Evolutionary conservation across 2,329 filamentous ascomycete species (phyloP).

Genomic region (Aspergillus neotritici): DNA sequence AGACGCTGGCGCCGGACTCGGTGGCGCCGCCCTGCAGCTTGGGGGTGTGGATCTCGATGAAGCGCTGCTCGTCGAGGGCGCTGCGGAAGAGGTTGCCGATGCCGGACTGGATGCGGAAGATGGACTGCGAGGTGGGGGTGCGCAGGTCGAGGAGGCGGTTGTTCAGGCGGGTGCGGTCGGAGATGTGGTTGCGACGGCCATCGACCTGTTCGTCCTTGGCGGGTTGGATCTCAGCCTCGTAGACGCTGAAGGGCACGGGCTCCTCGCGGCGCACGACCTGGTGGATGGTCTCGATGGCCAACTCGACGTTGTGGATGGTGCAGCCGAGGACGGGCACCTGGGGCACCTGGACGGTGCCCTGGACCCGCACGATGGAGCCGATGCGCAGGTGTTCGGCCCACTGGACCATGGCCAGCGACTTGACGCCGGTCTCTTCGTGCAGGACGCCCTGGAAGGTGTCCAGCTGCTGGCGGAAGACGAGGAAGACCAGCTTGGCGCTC

Average conservation of each 20-base stretch:
- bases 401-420: slow-evolving; percentile 71
- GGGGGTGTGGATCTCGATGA: slow-evolving; percentile 90
- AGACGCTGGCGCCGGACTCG: slow-evolving; percentile 85
- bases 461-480: slow-evolving; percentile 79
- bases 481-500: slow-evolving; percentile 75
- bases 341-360: slow-evolving; percentile 66
- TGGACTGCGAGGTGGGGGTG: slow-evolving; percentile 77
- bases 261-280: slow-evolving; percentile 58
- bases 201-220: slow-evolving; percentile 52
- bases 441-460: slow-evolving; percentile 81
- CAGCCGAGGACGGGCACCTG: slow-evolving; percentile 70
- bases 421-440: slow-evolving; percentile 52
- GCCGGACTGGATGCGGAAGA: slow-evolving; percentile 80
- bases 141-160: slow-evolving; percentile 80
- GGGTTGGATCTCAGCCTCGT: slow-evolving; percentile 61
- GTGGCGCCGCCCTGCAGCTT: slow-evolving; percentile 87
- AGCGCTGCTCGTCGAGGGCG: slow-evolving; percentile 67
- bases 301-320: slow-evolving; percentile 68
- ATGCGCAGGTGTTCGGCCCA: slow-evolving; percentile 79
- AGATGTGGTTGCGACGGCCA: slow-evolving; percentile 56
- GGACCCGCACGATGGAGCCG: slow-evolving; percentile 73
- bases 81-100: slow-evolving; percentile 74
- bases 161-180: slow-evolving; percentile 66
- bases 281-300: slow-evolving; percentile 63
- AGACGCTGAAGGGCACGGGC: slow-evolving; percentile 62